Conservation (phyloP, 345 rosid genomes). For the Raphanus sativus region DNA sequence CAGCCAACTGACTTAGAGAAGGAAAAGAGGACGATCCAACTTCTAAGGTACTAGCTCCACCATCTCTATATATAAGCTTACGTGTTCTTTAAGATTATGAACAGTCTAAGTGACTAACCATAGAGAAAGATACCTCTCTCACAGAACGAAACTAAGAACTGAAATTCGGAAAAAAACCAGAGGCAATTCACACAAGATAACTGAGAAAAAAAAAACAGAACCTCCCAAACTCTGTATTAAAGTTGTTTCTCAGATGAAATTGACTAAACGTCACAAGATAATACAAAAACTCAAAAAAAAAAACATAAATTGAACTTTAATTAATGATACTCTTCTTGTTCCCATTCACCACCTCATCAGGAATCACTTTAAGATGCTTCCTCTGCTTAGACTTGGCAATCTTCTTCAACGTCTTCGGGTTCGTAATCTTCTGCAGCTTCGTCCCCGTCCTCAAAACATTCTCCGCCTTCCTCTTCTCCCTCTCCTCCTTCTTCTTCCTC, state of each 20-base stretch:
- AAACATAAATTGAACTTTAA: not conserved
- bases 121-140: not conserved
- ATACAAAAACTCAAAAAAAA: not conserved
- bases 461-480: constrained; percentile 88
- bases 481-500: constrained; percentile 81
- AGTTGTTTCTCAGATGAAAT: not conserved
- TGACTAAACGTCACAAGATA: not conserved
- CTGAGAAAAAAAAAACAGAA: not conserved
- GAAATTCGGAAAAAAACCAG: not conserved
- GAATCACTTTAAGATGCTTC: constrained; percentile 72
- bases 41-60: constrained; percentile 10
- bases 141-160: not conserved
- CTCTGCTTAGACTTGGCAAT: constrained; percentile 71
- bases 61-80: constrained; percentile 15
- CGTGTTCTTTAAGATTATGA: not conserved
- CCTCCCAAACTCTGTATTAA: constrained; percentile 12
- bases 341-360: constrained; percentile 53
- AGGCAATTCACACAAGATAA: not conserved
- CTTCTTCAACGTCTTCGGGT: constrained; percentile 83
- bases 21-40: constrained; percentile 34
- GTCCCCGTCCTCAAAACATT: constrained; percentile 77
- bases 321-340: constrained; percentile 2
- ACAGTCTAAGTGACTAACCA: not conserved
- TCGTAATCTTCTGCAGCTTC: constrained; percentile 74
- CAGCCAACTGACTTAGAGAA: constrained; percentile 18